Base-by-base conservation (phyloP, 1,284 basidiomycete species). In the Cerrena zonata region DNA sequence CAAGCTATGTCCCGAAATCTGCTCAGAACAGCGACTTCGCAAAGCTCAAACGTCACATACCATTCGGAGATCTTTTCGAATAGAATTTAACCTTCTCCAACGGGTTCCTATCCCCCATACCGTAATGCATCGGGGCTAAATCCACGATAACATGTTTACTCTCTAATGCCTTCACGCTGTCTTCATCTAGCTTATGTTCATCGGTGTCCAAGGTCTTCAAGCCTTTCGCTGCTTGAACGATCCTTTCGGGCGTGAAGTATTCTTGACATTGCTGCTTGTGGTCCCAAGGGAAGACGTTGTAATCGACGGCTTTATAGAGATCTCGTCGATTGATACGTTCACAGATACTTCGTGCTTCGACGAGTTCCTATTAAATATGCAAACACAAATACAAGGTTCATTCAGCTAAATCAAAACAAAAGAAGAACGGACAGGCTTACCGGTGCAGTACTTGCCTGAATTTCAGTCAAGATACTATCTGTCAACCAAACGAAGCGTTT, bases 81-180 rank as follows among this genome's bases (percentile, higher is more conserved):
- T 89, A 91, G 60, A 90, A 91, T 58, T 73, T 78, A 50, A 89
- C 78, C 24, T 67, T 73, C 40, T 84, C 75, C 23, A 91, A 61
- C 1, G 89, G 88, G 58, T 87, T 88, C 56, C 72, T 66, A 48
- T 82, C 77, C 53, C 77, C 72, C 80, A 84, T 88, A 1, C 89
- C 88, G 57, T 87, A 83, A 60, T 90, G 88, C 71, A 89, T 74
- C 13, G 65, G 60, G 1, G 78, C 68, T 5, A 82, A 67, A 48
- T 83, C 77, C 25, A 90, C 84, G 34, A 85, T 77, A 26, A 91
- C 71, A 50, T 88, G 77, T 1, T 73, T 64, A 1, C 67, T 60
- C 2, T 58, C 64, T 15, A 86, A 65, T 15, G 63, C 65, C 4
- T 61, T 60, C 21, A 71, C 61, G 12, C 70, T 58, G 52, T 61